Evolutionary conservation across 1,139 yeast genomes (phyloP), one percentile per base, ranked within the genome.

Genomic region (Hanseniaspora gamundiae): DNA sequence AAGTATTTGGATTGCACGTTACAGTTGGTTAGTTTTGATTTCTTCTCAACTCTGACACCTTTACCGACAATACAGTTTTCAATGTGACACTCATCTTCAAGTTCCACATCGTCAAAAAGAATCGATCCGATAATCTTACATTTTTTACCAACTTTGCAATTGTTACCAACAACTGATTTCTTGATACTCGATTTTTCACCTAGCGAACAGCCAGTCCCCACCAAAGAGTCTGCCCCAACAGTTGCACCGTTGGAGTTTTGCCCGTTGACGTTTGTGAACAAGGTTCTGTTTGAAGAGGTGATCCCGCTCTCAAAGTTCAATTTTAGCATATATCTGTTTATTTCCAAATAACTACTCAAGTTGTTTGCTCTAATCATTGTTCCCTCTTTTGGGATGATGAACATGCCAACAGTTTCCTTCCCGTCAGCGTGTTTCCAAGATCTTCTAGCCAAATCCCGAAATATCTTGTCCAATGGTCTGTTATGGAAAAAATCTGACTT

Each of bases 11-110:
- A 85, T 60, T 88, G 97, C 26, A 91, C 80, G 51, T 85, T 80
- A 68, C 95, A 87, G 52, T 81, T 80, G 11, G 77, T 75, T 52
- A 86, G 70, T 55, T 72, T 76, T 39, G 74, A 66, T 58, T 80
- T 81, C 46, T 68, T 55, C 26, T 75, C 79, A 38, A 93, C 71
- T 16, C 66, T 65, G 2, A 79, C 91, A 41, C 69, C 68, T 41
- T 70, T 68, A 21, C 98, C 98, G 47, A 93, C 67, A 24, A 91
- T 79, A 63, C 95, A 87, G 64, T 88, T 91, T 61, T 93, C 98
- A 51, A 93, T 47, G 9, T 62, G 58, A 42, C 74, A 81, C 51
- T 85, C 96, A 59, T 91, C 95, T 42, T 76, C 94, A 38, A 93
- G 67, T 1, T 64, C 66, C 27, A 79, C 94, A 42, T 76, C 74